Evolutionary conservation across 805 yeast genomes (phyloP).

Genomic region (Naumovozyma castellii): DNA sequence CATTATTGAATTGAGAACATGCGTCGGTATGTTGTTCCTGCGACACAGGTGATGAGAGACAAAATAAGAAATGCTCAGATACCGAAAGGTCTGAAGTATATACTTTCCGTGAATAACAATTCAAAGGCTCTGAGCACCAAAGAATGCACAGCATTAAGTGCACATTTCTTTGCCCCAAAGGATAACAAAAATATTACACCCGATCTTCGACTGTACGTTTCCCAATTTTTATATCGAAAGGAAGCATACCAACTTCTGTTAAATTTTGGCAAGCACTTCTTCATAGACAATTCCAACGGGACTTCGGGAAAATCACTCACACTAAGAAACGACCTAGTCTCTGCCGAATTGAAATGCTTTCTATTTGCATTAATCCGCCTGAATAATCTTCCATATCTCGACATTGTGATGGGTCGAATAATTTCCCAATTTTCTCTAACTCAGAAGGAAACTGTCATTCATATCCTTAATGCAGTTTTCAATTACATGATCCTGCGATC

Average conservation of each 20-base stretch:
- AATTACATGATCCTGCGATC: constrained; percentile 5
- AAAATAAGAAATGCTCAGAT: not conserved
- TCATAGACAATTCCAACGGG: not conserved
- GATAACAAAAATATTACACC: not conserved
- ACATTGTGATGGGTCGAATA: constrained; percentile 8
- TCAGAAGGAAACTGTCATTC: constrained; percentile 9
- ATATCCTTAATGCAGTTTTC: constrained; percentile 13
- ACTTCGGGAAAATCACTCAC: not conserved
- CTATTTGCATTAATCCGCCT: constrained; percentile 11
- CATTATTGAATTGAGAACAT: not conserved
- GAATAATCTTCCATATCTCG: constrained; percentile 8
- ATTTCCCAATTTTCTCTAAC: constrained; percentile 18
- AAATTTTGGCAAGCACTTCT: not conserved
- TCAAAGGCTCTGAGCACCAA: not conserved
- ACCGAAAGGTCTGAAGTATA: not conserved
- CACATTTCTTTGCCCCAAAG: not conserved
- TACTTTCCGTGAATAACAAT: not conserved
- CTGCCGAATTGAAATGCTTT: constrained; percentile 15
- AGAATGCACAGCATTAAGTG: not conserved
- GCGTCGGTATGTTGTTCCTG: not conserved
- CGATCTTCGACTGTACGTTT: not conserved
- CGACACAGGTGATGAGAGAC: not conserved
- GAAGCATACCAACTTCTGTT: not conserved
- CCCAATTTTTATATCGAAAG: not conserved
- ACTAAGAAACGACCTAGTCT: constrained; percentile 6